Percentiles rank a stretch among this genome's conserved stretches.
These are phyloP conservation scores for Oidiodendron maius DNA, from an alignment of 495 filamentous ascomycete genomes.

Conservation along the genomic window DNA sequence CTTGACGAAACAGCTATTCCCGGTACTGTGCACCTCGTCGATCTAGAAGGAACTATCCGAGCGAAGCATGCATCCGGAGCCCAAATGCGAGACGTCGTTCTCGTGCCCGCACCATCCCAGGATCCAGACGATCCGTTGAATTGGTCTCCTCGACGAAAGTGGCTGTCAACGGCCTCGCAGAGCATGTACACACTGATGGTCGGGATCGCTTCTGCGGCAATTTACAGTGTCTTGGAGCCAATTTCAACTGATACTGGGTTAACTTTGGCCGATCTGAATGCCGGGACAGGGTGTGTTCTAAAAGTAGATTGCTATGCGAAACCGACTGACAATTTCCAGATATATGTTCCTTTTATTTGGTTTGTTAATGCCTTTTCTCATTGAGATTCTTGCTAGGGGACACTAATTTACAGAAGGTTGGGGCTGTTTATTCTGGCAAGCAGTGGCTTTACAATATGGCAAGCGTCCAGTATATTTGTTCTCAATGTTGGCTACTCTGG, in stretches of 20 bases:
- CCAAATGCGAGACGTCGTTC: conserved; percentile 42
- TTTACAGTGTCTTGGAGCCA: conserved; percentile 23
- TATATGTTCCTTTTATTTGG: conserved; percentile 42
- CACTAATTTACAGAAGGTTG: conserved; percentile 42
- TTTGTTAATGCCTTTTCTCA: background rate
- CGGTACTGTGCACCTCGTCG: conserved; percentile 27
- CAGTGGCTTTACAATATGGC: conserved; percentile 59
- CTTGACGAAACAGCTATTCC: conserved; percentile 15
- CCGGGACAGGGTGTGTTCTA: conserved; percentile 51
- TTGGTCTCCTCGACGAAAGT: conserved; percentile 51
- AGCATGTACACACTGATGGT: conserved; percentile 18
- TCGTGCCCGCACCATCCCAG: conserved; percentile 50
- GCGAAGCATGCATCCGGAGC: conserved; percentile 29
- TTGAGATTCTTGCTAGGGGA: background rate
- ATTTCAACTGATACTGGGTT: conserved; percentile 31
- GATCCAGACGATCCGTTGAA: conserved; percentile 59
- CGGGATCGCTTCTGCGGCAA: conserved; percentile 23
- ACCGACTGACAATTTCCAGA: background rate
- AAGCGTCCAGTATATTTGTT: conserved; percentile 59
- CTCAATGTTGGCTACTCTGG: conserved; percentile 44
- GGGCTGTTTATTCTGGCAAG: conserved; percentile 65
- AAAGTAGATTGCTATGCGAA: background rate
- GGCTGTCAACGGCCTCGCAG: conserved; percentile 15
- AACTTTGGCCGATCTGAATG: conserved; percentile 26
- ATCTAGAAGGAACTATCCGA: conserved; percentile 26